phyloP scores from a whole-genome alignment of 208 protist genomes.

The Trypanosoma grayi region DNA sequence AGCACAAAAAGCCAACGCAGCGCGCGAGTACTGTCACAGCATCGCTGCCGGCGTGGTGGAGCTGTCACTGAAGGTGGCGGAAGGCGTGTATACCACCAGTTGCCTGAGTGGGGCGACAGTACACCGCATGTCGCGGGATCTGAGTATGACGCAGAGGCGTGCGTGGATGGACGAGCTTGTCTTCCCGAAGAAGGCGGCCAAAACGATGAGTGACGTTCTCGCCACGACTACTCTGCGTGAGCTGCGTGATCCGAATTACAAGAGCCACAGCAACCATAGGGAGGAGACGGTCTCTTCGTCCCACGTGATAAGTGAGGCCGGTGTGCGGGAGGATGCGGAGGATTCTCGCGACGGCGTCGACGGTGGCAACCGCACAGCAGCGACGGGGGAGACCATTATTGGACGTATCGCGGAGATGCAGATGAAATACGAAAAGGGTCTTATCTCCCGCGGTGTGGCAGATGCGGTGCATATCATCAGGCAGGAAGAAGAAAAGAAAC shows the following conservation, averaged over 20 bases:
- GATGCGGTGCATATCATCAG: constrained; percentile 16
- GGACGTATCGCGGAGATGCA: constrained; percentile 10
- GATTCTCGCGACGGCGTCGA: neutral
- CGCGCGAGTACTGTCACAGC: constrained; percentile 34
- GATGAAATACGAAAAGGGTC: neutral
- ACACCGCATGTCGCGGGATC: constrained; percentile 49
- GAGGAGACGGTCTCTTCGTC: neutral
- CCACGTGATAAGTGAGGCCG: neutral
- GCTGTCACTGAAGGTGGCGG: constrained; percentile 66
- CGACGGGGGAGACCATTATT: constrained; percentile 4
- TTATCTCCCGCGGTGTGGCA: constrained; percentile 8
- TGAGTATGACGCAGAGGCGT: constrained; percentile 66
- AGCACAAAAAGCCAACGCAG: constrained; percentile 8
- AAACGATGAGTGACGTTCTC: constrained; percentile 23
- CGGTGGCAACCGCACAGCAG: neutral
- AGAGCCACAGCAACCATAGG: neutral
- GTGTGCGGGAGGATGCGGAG: neutral
- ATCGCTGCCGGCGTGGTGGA: constrained; percentile 55
- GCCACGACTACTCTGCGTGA: constrained; percentile 17
- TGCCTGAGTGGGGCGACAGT: constrained; percentile 36
- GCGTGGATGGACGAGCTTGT: constrained; percentile 60
- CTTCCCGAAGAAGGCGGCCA: constrained; percentile 19
- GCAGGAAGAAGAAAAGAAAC: constrained; percentile 10
- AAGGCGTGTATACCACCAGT: constrained; percentile 55
- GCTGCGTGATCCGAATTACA: constrained; percentile 15